Evolutionary conservation across 2,329 filamentous ascomycete species (phyloP).

Genomic region (Drechslerella dactyloides): DNA sequence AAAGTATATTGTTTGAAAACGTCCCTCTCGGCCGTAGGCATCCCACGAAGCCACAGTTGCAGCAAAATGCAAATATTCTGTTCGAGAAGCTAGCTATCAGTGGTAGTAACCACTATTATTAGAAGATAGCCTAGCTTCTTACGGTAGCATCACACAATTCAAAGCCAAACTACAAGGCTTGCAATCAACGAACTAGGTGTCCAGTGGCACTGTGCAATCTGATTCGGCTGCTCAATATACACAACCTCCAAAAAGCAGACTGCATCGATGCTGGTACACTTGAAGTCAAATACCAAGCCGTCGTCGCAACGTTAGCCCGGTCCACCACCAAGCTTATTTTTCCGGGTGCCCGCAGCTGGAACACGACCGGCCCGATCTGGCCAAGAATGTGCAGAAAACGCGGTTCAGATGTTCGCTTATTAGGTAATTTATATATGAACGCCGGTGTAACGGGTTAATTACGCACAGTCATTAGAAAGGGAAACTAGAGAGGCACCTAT

Average conservation of each 20-base stretch:
- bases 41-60: too few species aligned
- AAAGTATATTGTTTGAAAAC: too few species aligned
- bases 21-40: too few species aligned
- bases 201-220: too few species aligned
- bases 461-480: constrained; percentile 34
- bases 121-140: too few species aligned
- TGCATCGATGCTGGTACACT: too few species aligned
- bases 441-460: constrained; percentile 21
- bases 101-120: too few species aligned
- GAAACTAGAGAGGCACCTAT: constrained; percentile 14
- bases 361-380: constrained; percentile 29
- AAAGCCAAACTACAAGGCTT: too few species aligned
- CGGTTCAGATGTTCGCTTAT: constrained; percentile 46
- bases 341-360: constrained; percentile 18
- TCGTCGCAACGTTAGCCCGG: not conserved
- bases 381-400: constrained; percentile 30
- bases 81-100: too few species aligned
- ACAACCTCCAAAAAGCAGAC: not conserved
- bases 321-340: not conserved
- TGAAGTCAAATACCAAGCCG: not conserved
- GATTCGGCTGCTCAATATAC: not conserved
- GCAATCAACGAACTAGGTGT: too few species aligned
- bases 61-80: too few species aligned
- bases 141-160: too few species aligned
- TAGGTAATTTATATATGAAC: constrained; percentile 45